phyloP scores from a whole-genome alignment of 352 stramenopile genomes.

The Plasmopara halstedii region DNA sequence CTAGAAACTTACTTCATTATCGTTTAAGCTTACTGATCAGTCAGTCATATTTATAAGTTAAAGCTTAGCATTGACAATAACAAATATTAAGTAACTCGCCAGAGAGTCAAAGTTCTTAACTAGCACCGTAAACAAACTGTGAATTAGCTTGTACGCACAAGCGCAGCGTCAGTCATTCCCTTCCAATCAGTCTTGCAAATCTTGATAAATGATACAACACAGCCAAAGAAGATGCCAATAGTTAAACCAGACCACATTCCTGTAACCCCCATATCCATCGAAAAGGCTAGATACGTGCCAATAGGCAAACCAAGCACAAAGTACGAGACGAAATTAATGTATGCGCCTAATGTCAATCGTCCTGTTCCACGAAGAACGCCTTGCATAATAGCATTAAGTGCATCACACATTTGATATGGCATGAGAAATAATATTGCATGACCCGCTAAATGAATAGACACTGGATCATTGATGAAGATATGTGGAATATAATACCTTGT shows the following conservation, averaged over 20 bases:
- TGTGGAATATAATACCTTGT: conserved; percentile 38
- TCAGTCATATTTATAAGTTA: too few relatives aligned
- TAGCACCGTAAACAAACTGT: too few relatives aligned
- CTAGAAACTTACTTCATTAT: too few relatives aligned
- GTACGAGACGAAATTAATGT: conserved; percentile 63
- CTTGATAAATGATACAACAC: conserved; percentile 49
- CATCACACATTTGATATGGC: conserved; percentile 62
- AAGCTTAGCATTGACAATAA: too few relatives aligned
- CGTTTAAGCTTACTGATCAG: too few relatives aligned
- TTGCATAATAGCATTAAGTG: conserved; percentile 69
- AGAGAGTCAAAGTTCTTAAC: too few relatives aligned
- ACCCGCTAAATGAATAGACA: conserved; percentile 31
- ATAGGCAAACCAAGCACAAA: conserved; percentile 63
- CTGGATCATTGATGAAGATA: conserved; percentile 68
- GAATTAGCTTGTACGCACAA: conserved; percentile 38
- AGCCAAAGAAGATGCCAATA: conserved; percentile 45
- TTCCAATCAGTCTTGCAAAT: conserved; percentile 53
- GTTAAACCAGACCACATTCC: conserved; percentile 68
- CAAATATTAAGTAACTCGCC: not conserved
- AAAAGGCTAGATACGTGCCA: conserved; percentile 55
- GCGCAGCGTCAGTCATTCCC: conserved; percentile 45
- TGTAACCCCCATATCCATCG: conserved; percentile 47
- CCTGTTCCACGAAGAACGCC: conserved; percentile 64
- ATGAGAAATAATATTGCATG: conserved; percentile 55
- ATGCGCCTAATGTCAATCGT: conserved; percentile 40